Evolutionary conservation across 106 monocot genomes (phyloP), one percentile per base, ranked within the genome.

Genomic region (Apostasia ramifera): DNA sequence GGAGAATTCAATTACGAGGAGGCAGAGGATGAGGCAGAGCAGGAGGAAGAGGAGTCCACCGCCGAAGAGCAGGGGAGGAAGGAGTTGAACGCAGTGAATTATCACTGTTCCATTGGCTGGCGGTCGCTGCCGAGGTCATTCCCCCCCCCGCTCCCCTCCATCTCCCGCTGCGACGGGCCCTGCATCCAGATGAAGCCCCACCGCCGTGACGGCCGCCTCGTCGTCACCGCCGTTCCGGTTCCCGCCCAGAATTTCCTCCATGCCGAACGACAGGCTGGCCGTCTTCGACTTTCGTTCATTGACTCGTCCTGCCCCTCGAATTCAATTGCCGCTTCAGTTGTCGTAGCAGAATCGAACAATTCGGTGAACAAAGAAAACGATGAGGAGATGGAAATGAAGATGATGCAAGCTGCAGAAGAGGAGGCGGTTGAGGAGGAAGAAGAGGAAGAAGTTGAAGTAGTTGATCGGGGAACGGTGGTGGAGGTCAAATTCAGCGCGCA

Each of bases 401-500:
- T n/a, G n/a, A 60, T 59, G 2, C 59, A 74, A 15, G 75, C 66
- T 2, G 63, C 51, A 1, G 66, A 53, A 1, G 77, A 74, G 2
- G 80, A 73, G 59, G 72, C 11, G 11, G 11, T 8, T 11, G 52
- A 52, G 9, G 72, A 77, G 38, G 44, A 14, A n/a, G 46, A 13
- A 2, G 40, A 39, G 37, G 40, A 13, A 14, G 66, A 38, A 8
- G 74, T 11, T 2, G 73, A 71, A 49, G 62, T 55, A 2, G 60
- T 44, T 12, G 49, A 87, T 42, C 81, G 80, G 66, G 81, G 86
- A 37, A 84, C 84, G 10, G 79, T 91, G 38, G 82, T 87, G 39
- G 91, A 85, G 63, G 87, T 91, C 40, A 91, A 87, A 56, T 84
- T 91, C 51, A 82, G 87, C 74, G 79, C 73, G 50, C 89, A 85